Conservation (phyloP, 2,329 filamentous ascomycete species). For the Mycogone perniciosa region DNA sequence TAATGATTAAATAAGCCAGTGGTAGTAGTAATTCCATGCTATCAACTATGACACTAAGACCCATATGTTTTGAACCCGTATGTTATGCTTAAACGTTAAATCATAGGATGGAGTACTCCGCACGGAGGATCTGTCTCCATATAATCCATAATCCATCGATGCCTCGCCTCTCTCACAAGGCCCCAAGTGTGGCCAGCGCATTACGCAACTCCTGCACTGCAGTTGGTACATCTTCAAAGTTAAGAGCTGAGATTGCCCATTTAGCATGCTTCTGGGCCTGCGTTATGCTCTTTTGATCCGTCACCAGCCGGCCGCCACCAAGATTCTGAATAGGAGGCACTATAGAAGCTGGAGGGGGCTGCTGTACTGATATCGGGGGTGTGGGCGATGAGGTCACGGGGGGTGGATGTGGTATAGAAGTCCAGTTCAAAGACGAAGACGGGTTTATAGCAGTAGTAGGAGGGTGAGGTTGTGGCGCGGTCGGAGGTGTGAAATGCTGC, state of each 20-base stretch:
- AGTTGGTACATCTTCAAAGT: slow-evolving; percentile 91
- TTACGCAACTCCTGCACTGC: slow-evolving; percentile 77
- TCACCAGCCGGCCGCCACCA: slow-evolving; percentile 8
- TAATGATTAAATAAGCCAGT: no score
- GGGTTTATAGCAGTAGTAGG: slow-evolving; percentile 15
- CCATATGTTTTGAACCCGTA: no score
- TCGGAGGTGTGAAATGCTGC: slow-evolving; percentile 18
- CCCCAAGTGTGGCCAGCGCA: slow-evolving; percentile 66
- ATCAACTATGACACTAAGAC: no score
- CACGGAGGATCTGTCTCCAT: not conserved
- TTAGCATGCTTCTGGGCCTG: slow-evolving; percentile 92
- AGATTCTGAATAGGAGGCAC: slow-evolving; percentile 9
- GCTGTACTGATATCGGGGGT: not conserved
- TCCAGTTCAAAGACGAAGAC: slow-evolving; percentile 10
- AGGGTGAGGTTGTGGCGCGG: slow-evolving; percentile 14
- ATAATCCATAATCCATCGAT: not conserved
- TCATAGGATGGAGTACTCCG: no score
- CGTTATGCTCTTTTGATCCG: slow-evolving; percentile 53
- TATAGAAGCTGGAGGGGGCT: slow-evolving; percentile 10
- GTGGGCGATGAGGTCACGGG: slow-evolving; percentile 15
- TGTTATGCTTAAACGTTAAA: no score
- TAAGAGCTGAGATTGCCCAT: slow-evolving; percentile 93
- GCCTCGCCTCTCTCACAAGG: slow-evolving; percentile 24
- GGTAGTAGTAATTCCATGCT: no score
- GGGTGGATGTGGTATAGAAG: slow-evolving; percentile 12